Evolutionary conservation across 2,329 filamentous ascomycete species (phyloP).

Genomic region (Phaeosphaeria sp.): DNA sequence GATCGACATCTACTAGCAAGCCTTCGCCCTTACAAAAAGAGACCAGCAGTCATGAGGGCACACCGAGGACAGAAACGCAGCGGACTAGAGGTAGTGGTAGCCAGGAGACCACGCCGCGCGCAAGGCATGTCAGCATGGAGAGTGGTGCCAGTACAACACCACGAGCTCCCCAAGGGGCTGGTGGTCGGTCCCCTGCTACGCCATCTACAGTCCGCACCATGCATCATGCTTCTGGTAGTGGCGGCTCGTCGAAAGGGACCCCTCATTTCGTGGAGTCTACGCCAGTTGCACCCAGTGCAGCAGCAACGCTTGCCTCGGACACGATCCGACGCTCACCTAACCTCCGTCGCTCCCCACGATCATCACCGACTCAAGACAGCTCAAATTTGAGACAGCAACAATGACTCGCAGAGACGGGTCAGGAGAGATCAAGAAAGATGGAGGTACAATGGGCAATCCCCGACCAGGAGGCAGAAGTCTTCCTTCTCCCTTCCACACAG

Average conservation of each 20-base stretch:
- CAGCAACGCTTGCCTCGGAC: slow-evolving; percentile 34
- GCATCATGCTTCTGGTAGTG: slow-evolving; percentile 33
- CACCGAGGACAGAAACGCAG: slow-evolving; percentile 32
- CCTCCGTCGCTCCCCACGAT: slow-evolving; percentile 40
- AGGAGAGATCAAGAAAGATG: slow-evolving; percentile 43
- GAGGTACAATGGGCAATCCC: slow-evolving; percentile 45
- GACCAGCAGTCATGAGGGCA: slow-evolving; percentile 32
- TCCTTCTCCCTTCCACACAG: slow-evolving; percentile 39
- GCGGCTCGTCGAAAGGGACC: slow-evolving; percentile 36
- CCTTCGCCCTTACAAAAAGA: slow-evolving; percentile 26
- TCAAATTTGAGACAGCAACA: slow-evolving; percentile 31
- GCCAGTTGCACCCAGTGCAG: slow-evolving; percentile 38
- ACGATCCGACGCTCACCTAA: slow-evolving; percentile 35
- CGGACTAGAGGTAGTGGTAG: slow-evolving; percentile 32
- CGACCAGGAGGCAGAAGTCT: slow-evolving; percentile 41
- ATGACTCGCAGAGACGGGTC: slow-evolving; percentile 43
- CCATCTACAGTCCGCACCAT: slow-evolving; percentile 41
- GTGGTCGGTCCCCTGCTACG: slow-evolving; percentile 39
- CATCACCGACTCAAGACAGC: slow-evolving; percentile 36
- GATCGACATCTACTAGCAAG: slow-evolving; percentile 37
- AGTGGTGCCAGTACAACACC: slow-evolving; percentile 43
- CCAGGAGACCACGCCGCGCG: slow-evolving; percentile 42
- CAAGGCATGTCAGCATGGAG: slow-evolving; percentile 36
- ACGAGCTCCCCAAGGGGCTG: slow-evolving; percentile 35
- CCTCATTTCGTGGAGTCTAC: slow-evolving; percentile 30